Base-by-base conservation (phyloP, 1,284 basidiomycete genomes). In the Singerocomus inundabilis region DNA sequence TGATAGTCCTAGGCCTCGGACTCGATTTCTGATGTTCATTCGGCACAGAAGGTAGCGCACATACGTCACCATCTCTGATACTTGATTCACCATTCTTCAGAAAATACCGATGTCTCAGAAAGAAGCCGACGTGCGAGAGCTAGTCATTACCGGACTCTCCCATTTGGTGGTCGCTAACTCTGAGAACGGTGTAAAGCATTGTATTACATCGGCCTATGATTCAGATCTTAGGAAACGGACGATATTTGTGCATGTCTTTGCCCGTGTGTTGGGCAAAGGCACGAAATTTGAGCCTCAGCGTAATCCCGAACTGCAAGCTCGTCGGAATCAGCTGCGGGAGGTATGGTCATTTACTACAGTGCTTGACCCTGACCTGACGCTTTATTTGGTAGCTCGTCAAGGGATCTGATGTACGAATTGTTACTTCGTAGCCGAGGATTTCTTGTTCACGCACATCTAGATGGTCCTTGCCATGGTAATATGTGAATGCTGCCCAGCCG, bases 201-300 rank as follows among this genome's bases (percentile, higher is more conserved):
- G 89, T 61, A 79, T 96, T 26, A 73, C 83, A 2, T 72, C 91
- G 48, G 91, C 88, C 4, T 94, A 93, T 60, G 86, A 92, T 60
- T 71, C 77, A 26, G 88, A 95, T 61, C 74, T 78, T 15, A 71
- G 80, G 26, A 86, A 89, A 61, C 82, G 92, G 32, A 78, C 82
- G 4, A 91, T 93, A 24, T 96, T 95, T 63, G 85, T 92, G 46
- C 85, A 89, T 62, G 85, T 94, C n/a, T 91, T 95, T 68, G 84
- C 90, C 41, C 82, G 88, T 42, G 91, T 94, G 5, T 78, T 97
- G 44, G 80, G 85, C 13, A 85, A 90, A 60, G 91, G 91, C 16
- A 84, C 88, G 16, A 82, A 81, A 53, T 85, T 91, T 49, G 80
- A 83, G 51, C 72, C 78, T 1, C 76, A 79, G 53, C 80, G 82